Evolutionary conservation across 805 yeast genomes (phyloP).

Genomic region (Danielia oregonensis): DNA sequence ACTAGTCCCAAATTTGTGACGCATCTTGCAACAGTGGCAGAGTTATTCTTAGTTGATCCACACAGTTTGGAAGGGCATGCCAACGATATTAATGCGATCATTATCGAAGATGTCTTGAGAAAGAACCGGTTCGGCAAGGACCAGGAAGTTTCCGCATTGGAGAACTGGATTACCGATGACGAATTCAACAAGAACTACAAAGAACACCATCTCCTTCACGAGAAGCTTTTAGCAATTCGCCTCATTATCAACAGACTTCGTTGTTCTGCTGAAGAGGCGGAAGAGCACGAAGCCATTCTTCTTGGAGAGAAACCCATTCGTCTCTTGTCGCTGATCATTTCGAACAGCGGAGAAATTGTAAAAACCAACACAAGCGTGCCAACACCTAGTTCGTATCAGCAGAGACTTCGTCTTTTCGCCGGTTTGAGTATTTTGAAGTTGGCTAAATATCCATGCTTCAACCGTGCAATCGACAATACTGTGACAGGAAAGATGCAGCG

Average conservation of each 20-base stretch:
- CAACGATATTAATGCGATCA: constrained; percentile 52
- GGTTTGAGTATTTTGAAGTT: constrained; percentile 63
- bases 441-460: constrained; percentile 52
- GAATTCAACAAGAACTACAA: constrained; percentile 28
- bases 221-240: constrained; percentile 52
- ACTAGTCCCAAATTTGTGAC: constrained; percentile 43
- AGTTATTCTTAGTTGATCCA: constrained; percentile 50
- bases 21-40: constrained; percentile 57
- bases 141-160: constrained; percentile 19
- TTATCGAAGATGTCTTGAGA: constrained; percentile 61
- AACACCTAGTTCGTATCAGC: constrained; percentile 61
- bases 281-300: constrained; percentile 3
- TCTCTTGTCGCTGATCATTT: constrained; percentile 60
- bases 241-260: constrained; percentile 59
- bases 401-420: constrained; percentile 62
- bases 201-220: constrained; percentile 30
- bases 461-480: constrained; percentile 47
- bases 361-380: constrained; percentile 43
- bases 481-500: constrained; percentile 52
- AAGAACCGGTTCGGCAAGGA: constrained; percentile 39
- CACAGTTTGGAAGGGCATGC: constrained; percentile 48
- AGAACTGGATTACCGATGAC: constrained; percentile 47
- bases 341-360: constrained; percentile 76
- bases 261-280: constrained; percentile 24
- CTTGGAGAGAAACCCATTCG: constrained; percentile 47